Evolutionary conservation across 2,329 filamentous ascomycete species (phyloP).

Genomic region (Stachybotrys chlorohalonatus): DNA sequence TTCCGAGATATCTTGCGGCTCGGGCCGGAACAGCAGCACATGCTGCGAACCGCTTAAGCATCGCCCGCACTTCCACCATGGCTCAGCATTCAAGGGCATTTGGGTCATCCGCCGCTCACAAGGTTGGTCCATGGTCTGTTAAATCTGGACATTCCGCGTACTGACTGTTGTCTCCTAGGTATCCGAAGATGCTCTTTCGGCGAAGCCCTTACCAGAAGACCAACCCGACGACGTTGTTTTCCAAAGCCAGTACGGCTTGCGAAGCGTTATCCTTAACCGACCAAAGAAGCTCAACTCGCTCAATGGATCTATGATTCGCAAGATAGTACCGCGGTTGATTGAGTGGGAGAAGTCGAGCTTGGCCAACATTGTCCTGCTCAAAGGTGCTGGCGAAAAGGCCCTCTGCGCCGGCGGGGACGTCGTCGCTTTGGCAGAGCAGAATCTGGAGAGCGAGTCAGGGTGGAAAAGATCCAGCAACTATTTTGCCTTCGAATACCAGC

Average conservation of each 20-base stretch:
- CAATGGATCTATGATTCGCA: conserved; percentile 88
- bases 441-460: conserved; percentile 58
- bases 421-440: conserved; percentile 64
- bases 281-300: conserved; percentile 87
- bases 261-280: conserved; percentile 88
- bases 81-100: conserved; percentile 70
- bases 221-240: conserved; percentile 89
- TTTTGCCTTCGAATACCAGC: conserved; percentile 91
- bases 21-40: conserved; percentile 45
- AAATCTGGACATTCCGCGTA: background rate
- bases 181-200: conserved; percentile 23
- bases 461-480: conserved; percentile 71
- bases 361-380: conserved; percentile 86
- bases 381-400: conserved; percentile 75
- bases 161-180: conserved; percentile 16
- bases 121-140: conserved; percentile 9
- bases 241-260: conserved; percentile 77
- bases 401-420: conserved; percentile 96
- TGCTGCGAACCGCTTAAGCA: conserved; percentile 31
- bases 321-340: conserved; percentile 79
- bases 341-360: conserved; percentile 95
- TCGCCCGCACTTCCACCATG: conserved; percentile 47
- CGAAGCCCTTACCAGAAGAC: conserved; percentile 56
- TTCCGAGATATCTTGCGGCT: conserved; percentile 41
- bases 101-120: conserved; percentile 34